phyloP scores from a whole-genome alignment of 192 early-diverging fungal species.

The Gamsiella multidivaricata region DNA sequence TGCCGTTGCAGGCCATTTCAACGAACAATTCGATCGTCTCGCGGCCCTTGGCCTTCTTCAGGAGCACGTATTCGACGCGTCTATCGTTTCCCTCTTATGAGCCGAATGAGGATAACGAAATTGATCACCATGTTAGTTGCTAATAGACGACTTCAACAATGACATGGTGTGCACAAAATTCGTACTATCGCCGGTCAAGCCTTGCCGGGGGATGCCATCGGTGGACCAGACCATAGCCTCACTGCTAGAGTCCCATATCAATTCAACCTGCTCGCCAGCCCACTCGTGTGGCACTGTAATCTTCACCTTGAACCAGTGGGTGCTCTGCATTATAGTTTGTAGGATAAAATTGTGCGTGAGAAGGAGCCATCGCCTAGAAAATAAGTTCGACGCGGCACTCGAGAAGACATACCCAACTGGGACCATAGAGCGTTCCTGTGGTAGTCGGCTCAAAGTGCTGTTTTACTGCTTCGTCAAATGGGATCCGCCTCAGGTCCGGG shows the following conservation, averaged over 20 bases:
- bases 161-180: conserved; percentile 1
- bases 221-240: conserved; percentile 93
- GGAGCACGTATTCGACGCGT: conserved; percentile 65
- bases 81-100: conserved; percentile 58
- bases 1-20: conserved; percentile 92
- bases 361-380: neutral
- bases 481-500: conserved; percentile 72
- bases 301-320: conserved; percentile 79
- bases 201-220: conserved; percentile 85
- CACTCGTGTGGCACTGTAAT: conserved; percentile 78
- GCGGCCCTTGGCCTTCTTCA: conserved; percentile 56
- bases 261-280: conserved; percentile 80
- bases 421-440: conserved; percentile 84
- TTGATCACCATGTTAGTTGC: neutral
- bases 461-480: conserved; percentile 81
- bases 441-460: conserved; percentile 73
- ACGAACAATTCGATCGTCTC: conserved; percentile 80
- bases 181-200: conserved; percentile 87
- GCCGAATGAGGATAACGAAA: neutral
- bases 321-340: conserved; percentile 58
- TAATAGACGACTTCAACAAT: neutral
- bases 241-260: conserved; percentile 88
- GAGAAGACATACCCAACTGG: conserved; percentile 79
- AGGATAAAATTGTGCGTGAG: neutral
- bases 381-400: conserved; percentile 42